Base-by-base conservation (phyloP, 176 grass and related monocot species). In the Rhynchospora breviuscula region DNA sequence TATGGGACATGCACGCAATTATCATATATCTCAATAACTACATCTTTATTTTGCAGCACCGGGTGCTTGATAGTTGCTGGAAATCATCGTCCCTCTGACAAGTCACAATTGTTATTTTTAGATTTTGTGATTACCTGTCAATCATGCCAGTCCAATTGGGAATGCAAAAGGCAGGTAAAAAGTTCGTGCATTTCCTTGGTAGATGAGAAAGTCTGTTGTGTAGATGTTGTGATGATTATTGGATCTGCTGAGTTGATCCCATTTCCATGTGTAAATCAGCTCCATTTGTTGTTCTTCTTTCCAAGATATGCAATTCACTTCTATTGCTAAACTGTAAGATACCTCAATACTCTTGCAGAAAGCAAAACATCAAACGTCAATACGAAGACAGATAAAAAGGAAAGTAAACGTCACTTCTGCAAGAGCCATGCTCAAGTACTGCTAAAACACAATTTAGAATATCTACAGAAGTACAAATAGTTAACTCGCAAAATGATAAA, bases 61-160 rank as follows among this genome's bases (percentile, higher is more conserved):
- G 84, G 49, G 89, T 75, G 78, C 87, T 98, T 10, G 86, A 89
- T 59, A 94, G 74, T 84, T 65, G 85, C 79, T 90, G 67, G 81
- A 94, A 98, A 77, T 49, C 84, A 12, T 79, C 67, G 3, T 63
- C 6, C 23, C 6, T 65, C 19, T 90, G 22, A 89, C 61, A 76
- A 48, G 23, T 84, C 64, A 62, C 43, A 57, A 66, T 68, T 82
- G 76, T 33, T 77, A 7, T 4, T 57, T 23, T 29, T 75, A 75
- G 2, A 75, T 15, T 69, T 75, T 53, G 47, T 53, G 10, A 26
- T 13, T 75, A 75, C 66, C 17, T 6, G 6, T 18, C 66, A 44
- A 69, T 2, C 66, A 64, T 69, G 66, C 66, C 0, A 3, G 5
- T 69, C 66, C 66, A 44, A 69, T 69, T 1, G 66, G 13, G 14